Base-by-base conservation (phyloP, 371 early-diverging fungal species). In the Nematocida displodere region DNA sequence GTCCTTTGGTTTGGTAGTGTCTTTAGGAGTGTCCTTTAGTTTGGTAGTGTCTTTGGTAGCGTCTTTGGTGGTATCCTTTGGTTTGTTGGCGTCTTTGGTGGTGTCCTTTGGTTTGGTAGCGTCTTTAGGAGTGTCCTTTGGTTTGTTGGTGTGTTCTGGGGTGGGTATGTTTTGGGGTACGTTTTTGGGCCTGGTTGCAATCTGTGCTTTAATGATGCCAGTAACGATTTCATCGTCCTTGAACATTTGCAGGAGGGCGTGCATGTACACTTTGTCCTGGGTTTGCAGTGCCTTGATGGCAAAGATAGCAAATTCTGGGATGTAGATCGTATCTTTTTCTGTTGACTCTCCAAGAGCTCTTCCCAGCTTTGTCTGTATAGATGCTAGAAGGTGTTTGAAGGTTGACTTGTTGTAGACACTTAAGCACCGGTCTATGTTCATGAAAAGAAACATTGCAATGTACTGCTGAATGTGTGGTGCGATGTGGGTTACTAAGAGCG, bases 211-310 rank as follows among this genome's bases (percentile, higher is more conserved):
- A 13, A 42, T 42, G 44, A 11, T 42, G 13, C n/a, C 13, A n/a
- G 44, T 13, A 11, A 42, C 22, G 1, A 56, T 29, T 7, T 33
- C 15, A 33, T 34, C 33, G 8, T 55, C 15, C 15, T n/a, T 42
- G 56, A 64, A 67, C 39, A 67, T 55, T 24, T 29, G 28, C 29
- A 39, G 68, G 1, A 59, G 59, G 0, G 42, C 61, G 8, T 31
- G 8, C 7, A 31, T 15, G 33, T 64, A 67, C n/a, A 67, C 20
- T 31, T 2, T 62, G 68, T 67, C 68, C 34, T 55, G 37, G 39
- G n/a, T 42, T 20, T 33, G 20, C 8, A 58, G 4, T 22, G 66
- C 66, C 28, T 66, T 11, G 11, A 56, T 7, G 36, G 58, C 58
- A 28, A 46, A 67, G 44, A 67, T 47, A 20, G 58, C 37, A 4